Percentiles rank a stretch among this genome's conserved stretches.
These are phyloP conservation scores for Leucosporidium yakuticum DNA, from an alignment of 768 basidiomycete species.

Conservation along the genomic window DNA sequence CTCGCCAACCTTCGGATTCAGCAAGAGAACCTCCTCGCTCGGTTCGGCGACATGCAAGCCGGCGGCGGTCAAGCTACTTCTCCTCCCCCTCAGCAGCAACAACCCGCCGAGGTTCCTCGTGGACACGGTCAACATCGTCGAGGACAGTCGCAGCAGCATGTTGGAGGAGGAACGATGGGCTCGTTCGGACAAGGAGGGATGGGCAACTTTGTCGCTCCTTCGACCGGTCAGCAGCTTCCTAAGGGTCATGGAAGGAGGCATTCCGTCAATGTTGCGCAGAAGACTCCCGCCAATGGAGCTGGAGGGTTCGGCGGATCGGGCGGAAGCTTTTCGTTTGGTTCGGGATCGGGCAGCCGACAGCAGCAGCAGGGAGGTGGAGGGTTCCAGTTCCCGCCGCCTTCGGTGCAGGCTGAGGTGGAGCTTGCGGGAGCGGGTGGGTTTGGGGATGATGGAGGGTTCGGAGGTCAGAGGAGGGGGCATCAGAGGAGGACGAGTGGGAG, in stretches of 20 bases:
- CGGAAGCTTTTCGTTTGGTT: slow-evolving; percentile 10
- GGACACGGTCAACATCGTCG: neutral
- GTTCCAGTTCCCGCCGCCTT: slow-evolving; percentile 27
- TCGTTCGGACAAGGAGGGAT: slow-evolving; percentile 3
- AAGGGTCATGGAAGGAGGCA: slow-evolving; percentile 69
- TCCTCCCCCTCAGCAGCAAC: slow-evolving; percentile 38
- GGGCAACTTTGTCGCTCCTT: neutral
- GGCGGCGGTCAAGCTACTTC: slow-evolving; percentile 45
- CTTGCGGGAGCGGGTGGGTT: slow-evolving; percentile 45
- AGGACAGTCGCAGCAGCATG: slow-evolving; percentile 3
- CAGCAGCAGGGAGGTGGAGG: neutral
- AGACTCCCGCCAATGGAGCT: slow-evolving; percentile 45
- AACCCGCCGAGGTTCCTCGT: no score
- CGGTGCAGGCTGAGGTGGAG: neutral
- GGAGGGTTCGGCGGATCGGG: no score
- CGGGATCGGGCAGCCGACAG: neutral
- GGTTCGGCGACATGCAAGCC: slow-evolving; percentile 76
- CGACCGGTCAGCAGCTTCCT: slow-evolving; percentile 45
- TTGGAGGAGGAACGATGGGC: slow-evolving; percentile 1
- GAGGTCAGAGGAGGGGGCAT: slow-evolving; percentile 40
- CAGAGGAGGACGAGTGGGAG: slow-evolving; percentile 54
- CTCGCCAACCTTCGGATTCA: slow-evolving; percentile 86
- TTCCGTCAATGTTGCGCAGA: slow-evolving; percentile 71
- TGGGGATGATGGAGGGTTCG: slow-evolving; percentile 72
- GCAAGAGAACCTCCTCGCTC: slow-evolving; percentile 81